Evolutionary conservation across 805 yeast genomes (phyloP).

Genomic region (Barnettozyma siamensis): DNA sequence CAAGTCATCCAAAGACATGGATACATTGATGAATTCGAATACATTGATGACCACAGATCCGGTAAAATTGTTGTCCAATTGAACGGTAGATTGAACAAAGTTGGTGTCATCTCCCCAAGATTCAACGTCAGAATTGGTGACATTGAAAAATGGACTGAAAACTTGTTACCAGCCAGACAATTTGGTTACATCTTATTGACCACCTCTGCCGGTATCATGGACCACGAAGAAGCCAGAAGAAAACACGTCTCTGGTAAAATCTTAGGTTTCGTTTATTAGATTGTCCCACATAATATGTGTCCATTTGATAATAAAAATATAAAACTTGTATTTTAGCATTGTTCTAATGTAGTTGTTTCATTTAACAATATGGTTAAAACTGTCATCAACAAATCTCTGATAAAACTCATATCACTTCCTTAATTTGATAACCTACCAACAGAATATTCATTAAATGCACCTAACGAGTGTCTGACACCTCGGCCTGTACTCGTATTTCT

Average conservation of each 20-base stretch:
- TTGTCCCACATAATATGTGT: neutral
- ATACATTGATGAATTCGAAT: conserved; percentile 97
- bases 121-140: conserved; percentile 94
- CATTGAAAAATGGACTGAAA: conserved; percentile 97
- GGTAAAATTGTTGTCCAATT: conserved; percentile 95
- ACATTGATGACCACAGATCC: conserved; percentile 98
- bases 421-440: too few species aligned
- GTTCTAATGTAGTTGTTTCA: neutral
- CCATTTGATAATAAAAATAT: conserved; percentile 6
- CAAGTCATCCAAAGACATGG: conserved; percentile 98
- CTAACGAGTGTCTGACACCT: too few species aligned
- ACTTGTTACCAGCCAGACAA: conserved; percentile 98
- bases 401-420: too few species aligned
- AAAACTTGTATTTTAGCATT: conserved; percentile 12
- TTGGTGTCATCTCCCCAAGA: conserved; percentile 98
- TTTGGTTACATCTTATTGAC: conserved; percentile 97
- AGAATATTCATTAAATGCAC: too few species aligned
- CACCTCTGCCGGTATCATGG: conserved; percentile 99
- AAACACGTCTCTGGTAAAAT: conserved; percentile 99
- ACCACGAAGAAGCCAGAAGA: conserved; percentile 99
- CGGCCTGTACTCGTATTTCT: too few species aligned
- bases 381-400: too few species aligned
- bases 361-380: neutral
- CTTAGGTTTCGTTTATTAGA: conserved; percentile 93
- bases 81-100: conserved; percentile 97